phyloP scores from a whole-genome alignment of 1,284 basidiomycete genomes.

The Vanrija humicola region DNA sequence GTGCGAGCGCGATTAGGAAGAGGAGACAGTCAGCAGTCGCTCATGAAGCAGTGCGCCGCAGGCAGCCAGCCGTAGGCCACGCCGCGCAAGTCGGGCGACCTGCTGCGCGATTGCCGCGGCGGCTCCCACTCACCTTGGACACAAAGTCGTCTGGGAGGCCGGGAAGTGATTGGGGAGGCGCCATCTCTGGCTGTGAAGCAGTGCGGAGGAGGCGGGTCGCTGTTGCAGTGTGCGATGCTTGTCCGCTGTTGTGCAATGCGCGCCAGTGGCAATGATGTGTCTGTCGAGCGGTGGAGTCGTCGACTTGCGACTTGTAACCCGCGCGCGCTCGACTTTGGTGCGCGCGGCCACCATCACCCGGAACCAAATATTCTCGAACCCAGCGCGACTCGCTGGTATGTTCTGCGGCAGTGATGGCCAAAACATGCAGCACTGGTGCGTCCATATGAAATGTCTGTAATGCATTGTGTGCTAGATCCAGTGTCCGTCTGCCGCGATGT shows the following conservation, averaged over 20 bases:
- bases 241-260: no score
- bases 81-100: neutral
- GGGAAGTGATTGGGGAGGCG: conserved; percentile 30
- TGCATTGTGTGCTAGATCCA: no score
- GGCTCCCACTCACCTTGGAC: conserved; percentile 23
- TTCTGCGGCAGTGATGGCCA: no score
- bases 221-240: no score
- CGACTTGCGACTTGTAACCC: neutral
- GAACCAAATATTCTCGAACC: neutral
- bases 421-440: no score
- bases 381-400: neutral
- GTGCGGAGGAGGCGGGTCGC: no score
- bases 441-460: no score
- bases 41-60: neutral
- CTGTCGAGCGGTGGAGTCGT: neutral
- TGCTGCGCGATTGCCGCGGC: neutral
- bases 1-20: neutral
- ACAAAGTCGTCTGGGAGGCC: conserved; percentile 39
- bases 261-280: neutral
- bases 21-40: neutral
- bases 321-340: neutral
- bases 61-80: neutral
- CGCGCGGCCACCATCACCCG: neutral
- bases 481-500: no score
- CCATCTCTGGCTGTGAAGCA: conserved; percentile 3